Percentiles rank a stretch among this genome's conserved stretches.
These are phyloP conservation scores for Mortierella sp. DNA, from an alignment of 371 early-diverging fungal species.

Conservation along the genomic window DNA sequence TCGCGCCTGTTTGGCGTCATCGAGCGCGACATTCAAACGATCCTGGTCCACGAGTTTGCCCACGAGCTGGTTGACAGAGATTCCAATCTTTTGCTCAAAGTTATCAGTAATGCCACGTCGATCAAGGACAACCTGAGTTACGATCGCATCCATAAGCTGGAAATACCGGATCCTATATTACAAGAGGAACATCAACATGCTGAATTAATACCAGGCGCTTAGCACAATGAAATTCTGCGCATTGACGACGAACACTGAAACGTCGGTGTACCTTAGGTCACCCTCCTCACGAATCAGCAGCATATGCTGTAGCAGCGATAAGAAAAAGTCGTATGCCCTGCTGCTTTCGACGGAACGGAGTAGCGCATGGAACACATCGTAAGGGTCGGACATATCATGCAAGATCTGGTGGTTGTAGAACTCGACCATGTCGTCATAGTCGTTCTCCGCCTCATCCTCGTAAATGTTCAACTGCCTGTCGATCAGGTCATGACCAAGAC, in stretches of 20 bases:
- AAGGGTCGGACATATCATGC: slow-evolving; percentile 86
- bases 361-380: slow-evolving; percentile 83
- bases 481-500: slow-evolving; percentile 80
- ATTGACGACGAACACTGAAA: slow-evolving; percentile 55
- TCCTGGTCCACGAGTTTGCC: slow-evolving; percentile 88
- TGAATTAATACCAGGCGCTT: slow-evolving; percentile 14
- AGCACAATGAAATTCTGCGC: slow-evolving; percentile 64
- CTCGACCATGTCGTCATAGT: slow-evolving; percentile 83
- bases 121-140: slow-evolving; percentile 89
- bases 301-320: slow-evolving; percentile 85
- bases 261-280: slow-evolving; percentile 64
- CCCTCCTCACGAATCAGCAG: slow-evolving; percentile 80
- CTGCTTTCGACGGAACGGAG: slow-evolving; percentile 81
- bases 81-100: slow-evolving; percentile 65
- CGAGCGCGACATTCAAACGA: slow-evolving; percentile 74
- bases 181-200: slow-evolving; percentile 58
- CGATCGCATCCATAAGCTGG: slow-evolving; percentile 82
- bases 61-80: slow-evolving; percentile 80
- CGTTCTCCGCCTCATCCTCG: slow-evolving; percentile 82
- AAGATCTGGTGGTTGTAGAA: slow-evolving; percentile 81
- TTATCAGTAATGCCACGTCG: slow-evolving; percentile 79
- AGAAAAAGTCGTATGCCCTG: slow-evolving; percentile 81
- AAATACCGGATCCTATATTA: slow-evolving; percentile 79
- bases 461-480: slow-evolving; percentile 82
- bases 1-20: slow-evolving; percentile 77